Evolutionary conservation across 2,329 filamentous ascomycete species (phyloP).

Genomic region (Phaeosphaeriaceae sp.): DNA sequence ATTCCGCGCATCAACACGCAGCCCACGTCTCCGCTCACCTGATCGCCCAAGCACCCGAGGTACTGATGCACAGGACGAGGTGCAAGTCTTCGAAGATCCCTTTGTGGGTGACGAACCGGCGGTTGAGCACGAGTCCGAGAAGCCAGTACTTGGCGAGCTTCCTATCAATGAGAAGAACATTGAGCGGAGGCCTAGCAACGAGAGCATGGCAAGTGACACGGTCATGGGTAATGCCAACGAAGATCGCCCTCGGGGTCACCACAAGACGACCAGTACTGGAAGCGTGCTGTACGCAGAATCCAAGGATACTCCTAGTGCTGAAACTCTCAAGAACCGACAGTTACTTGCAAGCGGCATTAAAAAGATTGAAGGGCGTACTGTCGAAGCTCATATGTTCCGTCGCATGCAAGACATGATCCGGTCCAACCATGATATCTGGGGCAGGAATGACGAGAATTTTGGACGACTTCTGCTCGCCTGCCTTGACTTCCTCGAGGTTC

Average conservation of each 20-base stretch:
- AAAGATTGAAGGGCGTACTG: conserved; percentile 72
- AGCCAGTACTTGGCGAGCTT: conserved; percentile 59
- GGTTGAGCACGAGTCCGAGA: conserved; percentile 43
- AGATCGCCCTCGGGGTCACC: conserved; percentile 39
- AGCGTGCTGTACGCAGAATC: conserved; percentile 44
- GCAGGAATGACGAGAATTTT: conserved; percentile 74
- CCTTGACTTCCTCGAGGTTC: conserved; percentile 75
- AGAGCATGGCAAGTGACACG: conserved; percentile 31
- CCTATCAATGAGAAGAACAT: conserved; percentile 58
- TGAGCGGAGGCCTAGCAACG: conserved; percentile 42
- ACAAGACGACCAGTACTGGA: conserved; percentile 48
- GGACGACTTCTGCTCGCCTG: conserved; percentile 72
- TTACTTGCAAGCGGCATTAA: conserved; percentile 77
- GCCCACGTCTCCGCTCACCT: conserved; percentile 41
- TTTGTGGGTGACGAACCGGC: conserved; percentile 49
- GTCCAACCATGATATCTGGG: conserved; percentile 68
- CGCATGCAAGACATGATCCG: conserved; percentile 78
- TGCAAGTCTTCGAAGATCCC: conserved; percentile 64
- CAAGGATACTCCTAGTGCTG: conserved; percentile 44
- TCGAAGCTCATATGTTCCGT: conserved; percentile 84
- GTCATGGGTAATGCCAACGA: conserved; percentile 38
- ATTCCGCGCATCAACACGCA: conserved; percentile 33
- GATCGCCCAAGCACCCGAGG: conserved; percentile 43
- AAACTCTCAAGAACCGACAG: conserved; percentile 58
- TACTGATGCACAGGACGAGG: conserved; percentile 49